Conservation (phyloP, 208 protist genomes). For the Leishmania tarentolae region DNA sequence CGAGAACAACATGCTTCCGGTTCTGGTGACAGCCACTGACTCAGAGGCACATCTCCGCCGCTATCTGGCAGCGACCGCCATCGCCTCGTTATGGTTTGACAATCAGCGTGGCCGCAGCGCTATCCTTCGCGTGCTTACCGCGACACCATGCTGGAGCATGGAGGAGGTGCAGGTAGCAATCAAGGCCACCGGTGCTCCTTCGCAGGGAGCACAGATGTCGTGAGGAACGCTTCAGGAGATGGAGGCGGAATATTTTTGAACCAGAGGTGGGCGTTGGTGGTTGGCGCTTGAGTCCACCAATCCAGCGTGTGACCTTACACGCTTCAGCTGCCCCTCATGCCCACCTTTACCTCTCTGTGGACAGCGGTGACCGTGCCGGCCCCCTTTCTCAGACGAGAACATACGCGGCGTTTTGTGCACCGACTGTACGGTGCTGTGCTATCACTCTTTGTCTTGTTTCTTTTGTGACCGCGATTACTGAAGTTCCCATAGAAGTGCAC, state of each 20-base stretch:
- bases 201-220: background rate
- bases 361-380: background rate
- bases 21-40: conserved; percentile 8
- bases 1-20: background rate
- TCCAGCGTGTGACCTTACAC: background rate
- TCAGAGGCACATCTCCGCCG: conserved; percentile 15
- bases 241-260: background rate
- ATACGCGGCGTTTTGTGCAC: too few species aligned
- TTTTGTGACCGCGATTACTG: too few species aligned
- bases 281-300: background rate
- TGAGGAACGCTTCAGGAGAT: background rate
- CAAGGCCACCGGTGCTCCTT: background rate
- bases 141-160: conserved; percentile 7
- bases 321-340: background rate
- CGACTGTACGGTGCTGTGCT: background rate
- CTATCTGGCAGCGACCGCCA: conserved; percentile 28
- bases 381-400: background rate
- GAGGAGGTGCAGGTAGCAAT: conserved; percentile 13
- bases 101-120: conserved; percentile 30
- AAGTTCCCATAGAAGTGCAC: background rate
- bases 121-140: conserved; percentile 9
- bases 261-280: background rate
- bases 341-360: background rate
- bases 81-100: conserved; percentile 29
- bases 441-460: background rate